These are phyloP conservation scores for Aspergillus funiculosus DNA, from an alignment of 495 filamentous ascomycete genomes.

Conservation along the genomic window DNA sequence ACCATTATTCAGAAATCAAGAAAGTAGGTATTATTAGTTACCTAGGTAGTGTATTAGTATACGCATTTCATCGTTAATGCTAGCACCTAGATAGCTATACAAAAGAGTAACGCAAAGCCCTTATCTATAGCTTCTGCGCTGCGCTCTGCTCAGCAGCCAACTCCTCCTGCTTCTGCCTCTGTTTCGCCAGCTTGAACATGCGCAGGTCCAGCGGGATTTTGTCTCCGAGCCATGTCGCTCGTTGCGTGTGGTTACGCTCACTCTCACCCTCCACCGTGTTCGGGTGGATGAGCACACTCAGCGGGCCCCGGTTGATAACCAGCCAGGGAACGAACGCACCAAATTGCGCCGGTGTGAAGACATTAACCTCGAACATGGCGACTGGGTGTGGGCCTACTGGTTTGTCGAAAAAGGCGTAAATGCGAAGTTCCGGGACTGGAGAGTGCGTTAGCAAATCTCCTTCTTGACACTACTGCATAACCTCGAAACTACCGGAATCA, in stretches of 20 bases:
- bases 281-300: slow-evolving; percentile 75
- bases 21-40: too few species aligned
- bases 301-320: slow-evolving; percentile 72
- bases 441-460: not conserved
- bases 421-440: slow-evolving; percentile 75
- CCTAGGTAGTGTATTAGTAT: too few species aligned
- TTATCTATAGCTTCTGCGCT: not conserved
- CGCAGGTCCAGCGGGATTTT: slow-evolving; percentile 61
- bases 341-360: slow-evolving; percentile 81
- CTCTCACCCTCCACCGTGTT: slow-evolving; percentile 59
- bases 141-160: slow-evolving; percentile 12
- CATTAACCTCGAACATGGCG: slow-evolving; percentile 87
- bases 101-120: too few species aligned
- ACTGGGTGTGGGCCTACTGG: slow-evolving; percentile 79
- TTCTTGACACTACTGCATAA: too few species aligned
- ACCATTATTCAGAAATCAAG: too few species aligned
- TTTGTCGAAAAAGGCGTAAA: slow-evolving; percentile 70
- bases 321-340: slow-evolving; percentile 85
- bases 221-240: slow-evolving; percentile 83
- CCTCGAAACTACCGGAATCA: not conserved
- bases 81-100: too few species aligned
- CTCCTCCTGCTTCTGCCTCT: slow-evolving; percentile 24
- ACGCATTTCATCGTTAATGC: too few species aligned
- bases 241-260: slow-evolving; percentile 64
- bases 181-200: slow-evolving; percentile 47